These are phyloP conservation scores for Mycena alexandri DNA, from an alignment of 768 basidiomycete genomes.

Conservation along the genomic window DNA sequence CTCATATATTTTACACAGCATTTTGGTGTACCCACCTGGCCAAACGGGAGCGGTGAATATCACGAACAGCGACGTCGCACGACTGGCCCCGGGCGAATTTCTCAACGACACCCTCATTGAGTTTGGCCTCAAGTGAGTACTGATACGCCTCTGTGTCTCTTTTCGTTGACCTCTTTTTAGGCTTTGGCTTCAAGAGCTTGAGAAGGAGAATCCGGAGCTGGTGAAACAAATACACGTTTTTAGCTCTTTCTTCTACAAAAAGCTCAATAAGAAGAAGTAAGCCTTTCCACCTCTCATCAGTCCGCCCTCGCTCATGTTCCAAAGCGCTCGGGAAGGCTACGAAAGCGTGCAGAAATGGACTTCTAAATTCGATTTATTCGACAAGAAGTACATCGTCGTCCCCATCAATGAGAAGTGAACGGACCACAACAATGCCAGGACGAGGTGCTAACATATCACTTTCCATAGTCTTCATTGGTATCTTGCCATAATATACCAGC, in stretches of 20 bases:
- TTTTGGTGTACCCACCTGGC: slow-evolving; percentile 80
- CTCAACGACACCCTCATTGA: slow-evolving; percentile 98
- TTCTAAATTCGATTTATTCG: slow-evolving; percentile 86
- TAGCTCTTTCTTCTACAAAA: slow-evolving; percentile 98
- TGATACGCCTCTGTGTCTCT: neutral
- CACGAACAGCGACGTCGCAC: slow-evolving; percentile 80
- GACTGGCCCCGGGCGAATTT: slow-evolving; percentile 85
- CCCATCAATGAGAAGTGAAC: slow-evolving; percentile 97
- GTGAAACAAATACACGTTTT: slow-evolving; percentile 89
- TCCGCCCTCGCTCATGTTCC: slow-evolving; percentile 19
- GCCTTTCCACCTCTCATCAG: slow-evolving; percentile 30
- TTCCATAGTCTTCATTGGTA: slow-evolving; percentile 92
- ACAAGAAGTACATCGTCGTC: slow-evolving; percentile 92
- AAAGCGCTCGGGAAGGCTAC: slow-evolving; percentile 75
- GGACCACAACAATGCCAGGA: neutral
- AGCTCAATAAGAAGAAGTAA: slow-evolving; percentile 80
- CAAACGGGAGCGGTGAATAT: slow-evolving; percentile 84
- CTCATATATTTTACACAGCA: slow-evolving; percentile 55
- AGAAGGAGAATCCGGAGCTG: slow-evolving; percentile 66
- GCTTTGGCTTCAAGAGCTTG: slow-evolving; percentile 75
- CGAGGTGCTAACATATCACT: neutral
- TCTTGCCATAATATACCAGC: slow-evolving; percentile 91
- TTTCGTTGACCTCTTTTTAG: slow-evolving; percentile 52
- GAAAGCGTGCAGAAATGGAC: slow-evolving; percentile 95
- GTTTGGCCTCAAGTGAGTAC: slow-evolving; percentile 89